phyloP scores from a whole-genome alignment of 2,329 filamentous ascomycete species.

The Nothomitra cinnamomea region DNA sequence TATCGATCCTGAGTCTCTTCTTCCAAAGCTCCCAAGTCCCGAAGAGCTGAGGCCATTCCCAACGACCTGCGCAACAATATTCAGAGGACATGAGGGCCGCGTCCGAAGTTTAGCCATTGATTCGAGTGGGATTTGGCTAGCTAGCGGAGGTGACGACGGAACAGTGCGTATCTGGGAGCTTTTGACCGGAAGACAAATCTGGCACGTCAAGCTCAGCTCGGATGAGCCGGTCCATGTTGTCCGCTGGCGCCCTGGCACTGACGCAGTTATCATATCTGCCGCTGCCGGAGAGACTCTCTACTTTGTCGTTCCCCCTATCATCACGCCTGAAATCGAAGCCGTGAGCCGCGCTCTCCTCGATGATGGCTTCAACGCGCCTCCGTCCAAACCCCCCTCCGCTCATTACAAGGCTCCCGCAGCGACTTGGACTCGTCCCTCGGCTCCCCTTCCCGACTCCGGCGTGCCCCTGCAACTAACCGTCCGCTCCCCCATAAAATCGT shows the following conservation, averaged over 20 bases:
- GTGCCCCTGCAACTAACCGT: slow-evolving; percentile 70
- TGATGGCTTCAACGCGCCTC: slow-evolving; percentile 85
- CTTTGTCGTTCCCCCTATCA: slow-evolving; percentile 59
- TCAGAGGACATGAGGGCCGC: slow-evolving; percentile 72
- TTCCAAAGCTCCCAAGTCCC: slow-evolving; percentile 83
- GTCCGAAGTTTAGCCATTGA: slow-evolving; percentile 76
- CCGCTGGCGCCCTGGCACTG: slow-evolving; percentile 73
- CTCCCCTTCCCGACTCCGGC: slow-evolving; percentile 56
- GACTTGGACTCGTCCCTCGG: slow-evolving; percentile 67
- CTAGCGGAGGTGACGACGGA: slow-evolving; percentile 87
- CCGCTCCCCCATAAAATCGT: slow-evolving; percentile 63
- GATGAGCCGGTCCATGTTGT: slow-evolving; percentile 72
- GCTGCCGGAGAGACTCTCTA: slow-evolving; percentile 74
- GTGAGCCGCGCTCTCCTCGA: slow-evolving; percentile 63
- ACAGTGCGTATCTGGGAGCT: slow-evolving; percentile 84
- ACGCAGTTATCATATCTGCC: slow-evolving; percentile 65
- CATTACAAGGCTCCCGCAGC: slow-evolving; percentile 55
- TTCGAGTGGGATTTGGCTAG: slow-evolving; percentile 69
- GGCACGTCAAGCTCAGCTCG: slow-evolving; percentile 61
- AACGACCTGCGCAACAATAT: slow-evolving; percentile 72
- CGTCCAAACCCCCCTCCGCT: slow-evolving; percentile 38
- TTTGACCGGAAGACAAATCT: slow-evolving; percentile 69
- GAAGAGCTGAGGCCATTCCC: slow-evolving; percentile 93
- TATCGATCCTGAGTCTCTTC: slow-evolving; percentile 82
- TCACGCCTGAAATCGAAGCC: slow-evolving; percentile 57